These are phyloP conservation scores for Helenozyma baotianmanensis DNA, from an alignment of 805 yeast species.

Conservation along the genomic window DNA sequence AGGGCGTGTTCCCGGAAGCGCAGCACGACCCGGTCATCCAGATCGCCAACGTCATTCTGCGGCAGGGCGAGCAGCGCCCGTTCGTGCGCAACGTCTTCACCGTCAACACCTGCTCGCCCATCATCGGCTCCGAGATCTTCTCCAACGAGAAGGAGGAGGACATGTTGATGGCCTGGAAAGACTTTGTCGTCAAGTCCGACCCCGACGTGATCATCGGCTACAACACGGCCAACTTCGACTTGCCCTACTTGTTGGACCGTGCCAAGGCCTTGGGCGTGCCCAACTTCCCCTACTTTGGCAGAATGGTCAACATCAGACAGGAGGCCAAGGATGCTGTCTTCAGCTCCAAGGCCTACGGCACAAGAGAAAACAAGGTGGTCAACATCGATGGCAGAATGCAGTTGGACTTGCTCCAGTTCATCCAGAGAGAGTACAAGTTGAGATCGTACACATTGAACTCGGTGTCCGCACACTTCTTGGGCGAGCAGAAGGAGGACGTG, in stretches of 20 bases:
- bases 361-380: conserved; percentile 84
- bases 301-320: conserved; percentile 64
- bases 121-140: conserved; percentile 87
- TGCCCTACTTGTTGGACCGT: conserved; percentile 87
- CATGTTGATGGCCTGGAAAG: conserved; percentile 81
- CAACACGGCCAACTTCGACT: conserved; percentile 89
- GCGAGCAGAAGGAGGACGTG: conserved; percentile 97
- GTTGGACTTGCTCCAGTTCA: conserved; percentile 84
- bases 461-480: conserved; percentile 88
- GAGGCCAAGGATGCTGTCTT: conserved; percentile 78
- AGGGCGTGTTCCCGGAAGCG: conserved; percentile 95
- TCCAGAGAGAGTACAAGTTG: conserved; percentile 91
- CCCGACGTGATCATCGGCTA: conserved; percentile 97
- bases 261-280: conserved; percentile 66
- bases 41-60: conserved; percentile 90
- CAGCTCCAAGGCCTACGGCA: conserved; percentile 94
- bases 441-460: conserved; percentile 93
- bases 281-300: conserved; percentile 82
- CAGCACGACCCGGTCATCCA: conserved; percentile 92
- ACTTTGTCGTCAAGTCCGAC: conserved; percentile 78
- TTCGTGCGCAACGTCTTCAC: conserved; percentile 94
- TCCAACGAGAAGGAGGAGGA: conserved; percentile 72
- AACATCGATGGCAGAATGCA: conserved; percentile 97
- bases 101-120: conserved; percentile 84
- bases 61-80: conserved; percentile 79